phyloP scores from a whole-genome alignment of 1,139 yeast species.

The Geotrichum fermentans region DNA sequence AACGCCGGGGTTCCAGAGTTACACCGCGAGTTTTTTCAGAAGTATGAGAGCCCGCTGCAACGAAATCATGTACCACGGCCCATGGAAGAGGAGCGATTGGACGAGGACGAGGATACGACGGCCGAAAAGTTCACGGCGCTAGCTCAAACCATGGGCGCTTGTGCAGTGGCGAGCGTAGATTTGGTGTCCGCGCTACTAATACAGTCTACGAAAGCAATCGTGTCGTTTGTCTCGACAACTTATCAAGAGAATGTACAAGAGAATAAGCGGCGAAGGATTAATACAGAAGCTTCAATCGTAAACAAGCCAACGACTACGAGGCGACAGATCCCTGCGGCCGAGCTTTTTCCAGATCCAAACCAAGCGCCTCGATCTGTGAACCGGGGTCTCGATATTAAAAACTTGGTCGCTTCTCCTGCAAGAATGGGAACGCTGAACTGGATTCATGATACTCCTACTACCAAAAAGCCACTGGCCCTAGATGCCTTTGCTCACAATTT shows the following conservation, averaged over 20 bases:
- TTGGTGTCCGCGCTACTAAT: constrained; percentile 7
- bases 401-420: constrained; percentile 8
- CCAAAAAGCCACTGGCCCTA: neutral
- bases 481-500: neutral
- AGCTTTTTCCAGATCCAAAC: constrained; percentile 2
- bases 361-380: neutral
- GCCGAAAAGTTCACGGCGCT: constrained; percentile 13
- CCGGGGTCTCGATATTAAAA: neutral
- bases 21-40: constrained; percentile 5
- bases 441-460: constrained; percentile 3
- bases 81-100: neutral
- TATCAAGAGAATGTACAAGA: constrained; percentile 9
- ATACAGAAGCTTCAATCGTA: constrained; percentile 2
- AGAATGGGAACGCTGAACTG: constrained; percentile 1
- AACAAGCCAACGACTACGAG: neutral
- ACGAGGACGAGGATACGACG: constrained; percentile 7
- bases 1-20: neutral
- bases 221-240: constrained; percentile 3
- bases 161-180: constrained; percentile 9
- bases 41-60: constrained; percentile 1
- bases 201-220: constrained; percentile 8
- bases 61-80: neutral
- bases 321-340: neutral
- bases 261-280: constrained; percentile 11
- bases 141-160: constrained; percentile 10